Base-by-base conservation (phyloP, 257 asterid genomes). In the Penstemon eatonii region DNA sequence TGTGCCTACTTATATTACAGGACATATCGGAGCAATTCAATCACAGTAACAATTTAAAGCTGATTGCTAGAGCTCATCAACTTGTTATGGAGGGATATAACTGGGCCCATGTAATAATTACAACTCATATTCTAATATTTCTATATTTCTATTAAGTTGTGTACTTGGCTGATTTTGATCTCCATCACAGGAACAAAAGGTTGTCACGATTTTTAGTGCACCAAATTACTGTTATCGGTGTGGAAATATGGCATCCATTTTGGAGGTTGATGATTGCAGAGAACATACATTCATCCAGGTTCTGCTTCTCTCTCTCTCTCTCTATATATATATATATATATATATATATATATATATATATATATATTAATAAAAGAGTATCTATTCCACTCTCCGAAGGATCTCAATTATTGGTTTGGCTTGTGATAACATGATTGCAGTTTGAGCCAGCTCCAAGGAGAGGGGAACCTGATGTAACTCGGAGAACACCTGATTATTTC, bases 51-150 rank as follows among this genome's bases (percentile, higher is more conserved):
- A 87, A 64, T 62, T 73, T 89, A 63, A 89, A 87, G 83, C 90
- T 89, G 60, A 86, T 89, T 82, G 96, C 96, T 33, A 83, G 96
- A 83, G 96, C 96, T 68, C 96, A 89, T 68, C 95, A 89, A 78
- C 95, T 88, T 62, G 96, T 89, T 73, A 89, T 89, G 96, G 96
- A 89, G 78, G 96, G 96, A 75, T 89, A 79, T 63, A 89, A 89
- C 79, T 89, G 96, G 95, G 91, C 91, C 62, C 96, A 89, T 77
- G 96, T 89, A 85, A 78, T 67, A 69, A 60, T 42, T 54, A 12
- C 19, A 64, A 61, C 33, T 25, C 33, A 25, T 25, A 25, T 25
- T 25, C 33, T 25, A 1, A 25, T 25, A 25, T 25, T 25, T 25
- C 33, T 25, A 25, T 2, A 25, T 25, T 25, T 25, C 33, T 25